Evolutionary conservation across 148 eudicot genomes (phyloP), one percentile per base, ranked within the genome.

Genomic region (Silene uniflora): DNA sequence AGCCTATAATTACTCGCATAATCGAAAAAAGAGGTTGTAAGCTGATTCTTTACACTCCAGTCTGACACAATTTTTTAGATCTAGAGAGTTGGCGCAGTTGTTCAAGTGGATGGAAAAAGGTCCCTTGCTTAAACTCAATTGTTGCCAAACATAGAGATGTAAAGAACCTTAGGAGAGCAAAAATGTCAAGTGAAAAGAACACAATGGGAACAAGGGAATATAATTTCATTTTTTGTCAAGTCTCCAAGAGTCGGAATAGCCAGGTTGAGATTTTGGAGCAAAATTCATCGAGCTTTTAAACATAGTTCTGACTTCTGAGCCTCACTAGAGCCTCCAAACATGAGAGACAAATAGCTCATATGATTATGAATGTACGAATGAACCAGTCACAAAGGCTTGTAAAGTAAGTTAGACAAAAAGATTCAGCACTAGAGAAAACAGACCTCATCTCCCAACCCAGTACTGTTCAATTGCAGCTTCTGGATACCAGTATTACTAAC

Each of bases 371-470:
- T 10, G 23, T 22, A 46, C 3, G n/a, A 69, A 69, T 4, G 35
- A 67, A n/a, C 24, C 71, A 21, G 8, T 21, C 54, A 42, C 71
- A 44, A 67, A 27, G 54, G 64, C 59, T 11, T 17, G 60, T 35
- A 32, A 69, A 61, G 46, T 24, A 62, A 75, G 62, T 14, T 14
- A 64, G 22, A 71, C 11, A 58, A 19, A 35, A 18, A 22, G 12
- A 49, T 7, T 19, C 21, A n/a, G 46, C 29, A 62, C 32, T 62
- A 8, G 3, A 71, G 18, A 27, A 77, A 55, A 76, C 89, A 75
- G 70, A 95, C 99, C 99, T 95, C 99, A 78, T 95, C 96, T 39
- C 96, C 97, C 70, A 95, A 77, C 81, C 86, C 89, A 71, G 85
- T 74, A 76, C 96, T 92, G 82, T 93, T 95, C 72, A 95, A 83